These are phyloP conservation scores for Anisogramma anomala DNA, from an alignment of 2,329 filamentous ascomycete species.

Conservation along the genomic window DNA sequence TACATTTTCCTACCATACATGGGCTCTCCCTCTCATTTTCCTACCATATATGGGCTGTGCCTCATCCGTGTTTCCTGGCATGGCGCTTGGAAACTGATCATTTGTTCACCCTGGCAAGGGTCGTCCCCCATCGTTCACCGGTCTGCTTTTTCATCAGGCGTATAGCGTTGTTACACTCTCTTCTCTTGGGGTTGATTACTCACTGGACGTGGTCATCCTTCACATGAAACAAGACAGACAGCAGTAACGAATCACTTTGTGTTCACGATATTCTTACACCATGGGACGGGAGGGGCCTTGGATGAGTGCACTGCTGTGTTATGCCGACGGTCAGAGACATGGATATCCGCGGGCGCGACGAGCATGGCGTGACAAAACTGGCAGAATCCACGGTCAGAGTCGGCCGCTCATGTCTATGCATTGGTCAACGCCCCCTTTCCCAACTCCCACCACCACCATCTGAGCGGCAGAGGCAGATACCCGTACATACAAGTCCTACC, in stretches of 20 bases:
- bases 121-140: neutral
- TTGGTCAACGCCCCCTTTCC: neutral
- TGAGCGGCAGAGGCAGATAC: neutral
- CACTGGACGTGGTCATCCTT: constrained; percentile 16
- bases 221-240: constrained; percentile 13
- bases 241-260: constrained; percentile 19
- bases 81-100: neutral
- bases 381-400: too few species aligned
- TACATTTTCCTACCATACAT: constrained; percentile 7
- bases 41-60: neutral
- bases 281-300: neutral
- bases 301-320: neutral
- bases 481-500: constrained; percentile 1
- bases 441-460: neutral
- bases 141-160: constrained; percentile 1
- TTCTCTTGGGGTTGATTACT: constrained; percentile 4
- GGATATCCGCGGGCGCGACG: neutral
- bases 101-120: neutral
- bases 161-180: neutral
- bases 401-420: too few species aligned
- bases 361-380: too few species aligned
- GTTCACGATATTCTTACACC: constrained; percentile 15
- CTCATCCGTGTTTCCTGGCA: neutral
- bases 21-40: neutral
- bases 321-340: neutral